Evolutionary conservation across 108 stramenopile species (phyloP).

Genomic region (Pelagomonas calceolata): DNA sequence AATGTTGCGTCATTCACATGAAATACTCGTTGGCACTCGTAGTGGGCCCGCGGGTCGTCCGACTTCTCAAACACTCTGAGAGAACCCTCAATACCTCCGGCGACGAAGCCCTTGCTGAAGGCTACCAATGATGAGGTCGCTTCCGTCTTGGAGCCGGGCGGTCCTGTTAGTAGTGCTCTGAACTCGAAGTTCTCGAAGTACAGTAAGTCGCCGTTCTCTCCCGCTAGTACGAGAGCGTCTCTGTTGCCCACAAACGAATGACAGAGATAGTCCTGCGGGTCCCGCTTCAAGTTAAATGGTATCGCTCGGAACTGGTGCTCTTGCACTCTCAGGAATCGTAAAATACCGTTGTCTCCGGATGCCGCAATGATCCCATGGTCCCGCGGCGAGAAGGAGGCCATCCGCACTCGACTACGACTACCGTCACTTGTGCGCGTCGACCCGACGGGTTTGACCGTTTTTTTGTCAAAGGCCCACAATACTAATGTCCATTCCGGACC

Average conservation of each 20-base stretch:
- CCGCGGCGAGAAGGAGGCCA: no score
- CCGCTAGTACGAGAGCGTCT: conserved; percentile 37
- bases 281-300: conserved; percentile 6
- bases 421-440: no score
- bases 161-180: no score
- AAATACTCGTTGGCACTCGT: conserved; percentile 10
- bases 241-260: conserved; percentile 45
- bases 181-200: conserved; percentile 43
- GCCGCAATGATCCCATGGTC: no score
- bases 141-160: no score
- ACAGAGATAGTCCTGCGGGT: conserved; percentile 21
- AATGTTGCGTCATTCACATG: not conserved
- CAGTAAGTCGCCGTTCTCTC: conserved; percentile 35
- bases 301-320: conserved; percentile 10
- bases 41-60: conserved; percentile 28
- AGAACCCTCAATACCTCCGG: conserved; percentile 35
- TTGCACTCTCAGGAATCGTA: conserved; percentile 32
- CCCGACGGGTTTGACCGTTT: no score
- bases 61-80: conserved; percentile 28
- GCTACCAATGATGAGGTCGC: conserved; percentile 18
- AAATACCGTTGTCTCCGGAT: no score
- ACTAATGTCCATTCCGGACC: conserved; percentile 42
- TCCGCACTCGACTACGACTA: no score
- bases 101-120: conserved; percentile 41
- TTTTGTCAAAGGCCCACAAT: conserved; percentile 42